phyloP scores from a whole-genome alignment of 371 early-diverging fungal genomes.

The Saksenaea vasiformis region DNA sequence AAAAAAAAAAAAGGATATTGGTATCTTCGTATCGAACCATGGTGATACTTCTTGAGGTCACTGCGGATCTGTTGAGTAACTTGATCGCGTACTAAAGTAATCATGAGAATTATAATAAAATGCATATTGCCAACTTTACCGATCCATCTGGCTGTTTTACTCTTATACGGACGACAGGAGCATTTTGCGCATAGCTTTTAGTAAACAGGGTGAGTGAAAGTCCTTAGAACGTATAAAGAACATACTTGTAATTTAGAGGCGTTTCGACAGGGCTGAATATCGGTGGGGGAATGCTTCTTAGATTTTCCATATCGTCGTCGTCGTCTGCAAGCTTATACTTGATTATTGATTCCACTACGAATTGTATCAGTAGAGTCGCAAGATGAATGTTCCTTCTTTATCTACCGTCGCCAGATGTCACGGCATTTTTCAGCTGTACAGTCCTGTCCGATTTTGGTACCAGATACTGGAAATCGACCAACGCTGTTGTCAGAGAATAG shows the following conservation, averaged over 20 bases:
- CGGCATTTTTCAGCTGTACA: slow-evolving; percentile 30
- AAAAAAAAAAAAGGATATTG: slow-evolving; percentile 19
- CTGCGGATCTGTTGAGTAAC: slow-evolving; percentile 21
- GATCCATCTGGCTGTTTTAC: slow-evolving; percentile 49
- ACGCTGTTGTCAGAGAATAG: slow-evolving; percentile 24
- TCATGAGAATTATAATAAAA: neutral
- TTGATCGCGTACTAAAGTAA: slow-evolving; percentile 31
- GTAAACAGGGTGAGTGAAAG: neutral
- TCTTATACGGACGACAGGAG: slow-evolving; percentile 46
- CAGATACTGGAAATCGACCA: slow-evolving; percentile 63
- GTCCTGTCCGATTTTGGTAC: slow-evolving; percentile 46
- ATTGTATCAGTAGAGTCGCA: neutral
- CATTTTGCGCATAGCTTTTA: slow-evolving; percentile 51
- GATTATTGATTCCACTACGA: slow-evolving; percentile 34
- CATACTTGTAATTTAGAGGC: slow-evolving; percentile 50
- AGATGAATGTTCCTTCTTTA: neutral
- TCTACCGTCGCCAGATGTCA: slow-evolving; percentile 49
- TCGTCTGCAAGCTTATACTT: slow-evolving; percentile 35
- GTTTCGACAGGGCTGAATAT: slow-evolving; percentile 49
- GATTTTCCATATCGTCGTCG: slow-evolving; percentile 25
- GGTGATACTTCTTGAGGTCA: neutral
- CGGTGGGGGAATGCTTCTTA: slow-evolving; percentile 57
- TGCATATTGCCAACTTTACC: slow-evolving; percentile 25
- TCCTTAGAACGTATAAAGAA: neutral
- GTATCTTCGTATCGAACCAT: slow-evolving; percentile 15